Percentiles rank a stretch among this genome's conserved stretches.
These are phyloP conservation scores for Eucommia ulmoides DNA, from an alignment of 257 asterid species.

Conservation along the genomic window DNA sequence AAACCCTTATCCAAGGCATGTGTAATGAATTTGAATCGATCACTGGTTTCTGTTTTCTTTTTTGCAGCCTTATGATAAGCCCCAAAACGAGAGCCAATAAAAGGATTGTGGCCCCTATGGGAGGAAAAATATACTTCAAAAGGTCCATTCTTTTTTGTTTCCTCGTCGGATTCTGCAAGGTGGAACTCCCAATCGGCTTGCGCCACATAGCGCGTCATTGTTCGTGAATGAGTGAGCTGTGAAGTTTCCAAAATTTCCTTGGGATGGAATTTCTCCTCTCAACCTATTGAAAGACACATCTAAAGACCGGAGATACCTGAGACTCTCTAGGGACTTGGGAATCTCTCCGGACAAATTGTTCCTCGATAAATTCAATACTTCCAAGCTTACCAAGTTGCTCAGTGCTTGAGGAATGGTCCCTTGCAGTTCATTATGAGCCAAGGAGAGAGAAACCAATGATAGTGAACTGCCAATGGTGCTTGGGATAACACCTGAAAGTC, in stretches of 20 bases:
- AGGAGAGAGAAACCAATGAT: conserved; percentile 1
- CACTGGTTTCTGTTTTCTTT: not conserved
- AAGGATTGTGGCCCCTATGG: not conserved
- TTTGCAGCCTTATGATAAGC: conserved; percentile 3
- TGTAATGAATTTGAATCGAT: conserved; percentile 2
- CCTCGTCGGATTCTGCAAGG: conserved; percentile 2
- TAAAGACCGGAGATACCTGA: conserved; percentile 7
- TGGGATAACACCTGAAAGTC: conserved; percentile 13
- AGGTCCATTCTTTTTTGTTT: not conserved
- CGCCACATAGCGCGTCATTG: conserved; percentile 19
- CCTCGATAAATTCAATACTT: conserved; percentile 9
- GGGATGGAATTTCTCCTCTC: conserved; percentile 20
- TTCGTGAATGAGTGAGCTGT: conserved; percentile 17
- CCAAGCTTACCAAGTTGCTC: conserved; percentile 14
- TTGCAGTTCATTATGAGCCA: conserved; percentile 14
- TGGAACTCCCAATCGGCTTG: conserved; percentile 11
- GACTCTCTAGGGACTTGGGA: conserved; percentile 14
- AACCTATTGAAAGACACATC: conserved; percentile 19
- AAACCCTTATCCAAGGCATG: conserved; percentile 15
- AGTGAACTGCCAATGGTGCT: conserved; percentile 9
- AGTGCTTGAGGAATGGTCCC: conserved; percentile 21
- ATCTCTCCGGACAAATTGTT: conserved; percentile 17
- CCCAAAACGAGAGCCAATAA: not conserved
- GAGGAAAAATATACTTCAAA: conserved; percentile 10
- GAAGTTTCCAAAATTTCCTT: conserved; percentile 15